Conservation (phyloP, 1,284 basidiomycete species). For the Microbotryum silenes-acaulis region DNA sequence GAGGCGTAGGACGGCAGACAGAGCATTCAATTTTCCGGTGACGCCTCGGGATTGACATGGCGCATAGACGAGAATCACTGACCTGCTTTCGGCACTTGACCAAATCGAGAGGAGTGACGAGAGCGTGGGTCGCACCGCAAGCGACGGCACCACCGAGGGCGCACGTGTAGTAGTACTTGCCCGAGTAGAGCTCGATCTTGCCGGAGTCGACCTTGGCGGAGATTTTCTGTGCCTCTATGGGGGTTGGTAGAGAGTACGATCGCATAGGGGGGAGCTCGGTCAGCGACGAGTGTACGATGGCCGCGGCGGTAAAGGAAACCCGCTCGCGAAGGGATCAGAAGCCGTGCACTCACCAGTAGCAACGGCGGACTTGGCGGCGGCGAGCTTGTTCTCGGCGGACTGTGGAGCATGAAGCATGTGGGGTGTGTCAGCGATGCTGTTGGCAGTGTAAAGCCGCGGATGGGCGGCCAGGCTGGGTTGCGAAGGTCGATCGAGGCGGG, state of each 20-base stretch:
- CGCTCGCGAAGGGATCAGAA: no score
- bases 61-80: background rate
- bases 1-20: no score
- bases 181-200: constrained; percentile 37
- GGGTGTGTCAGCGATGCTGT: background rate
- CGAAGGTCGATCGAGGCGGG: no score
- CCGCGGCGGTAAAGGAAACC: constrained; percentile 1
- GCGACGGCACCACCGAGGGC: constrained; percentile 38
- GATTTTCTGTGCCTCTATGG: constrained; percentile 19
- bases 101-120: constrained; percentile 39
- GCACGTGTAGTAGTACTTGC: constrained; percentile 38
- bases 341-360: constrained; percentile 17
- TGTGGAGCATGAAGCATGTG: background rate
- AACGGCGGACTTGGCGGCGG: constrained; percentile 33
- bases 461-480: no score
- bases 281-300: background rate
- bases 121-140: constrained; percentile 39
- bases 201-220: constrained; percentile 27
- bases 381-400: constrained; percentile 30
- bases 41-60: background rate
- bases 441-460: no score
- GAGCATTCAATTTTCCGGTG: no score
- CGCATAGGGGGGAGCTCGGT: background rate
- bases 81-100: constrained; percentile 40
- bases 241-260: no score